Evolutionary conservation across 306 rosid species (phyloP).

Genomic region (Quercus glauca): DNA sequence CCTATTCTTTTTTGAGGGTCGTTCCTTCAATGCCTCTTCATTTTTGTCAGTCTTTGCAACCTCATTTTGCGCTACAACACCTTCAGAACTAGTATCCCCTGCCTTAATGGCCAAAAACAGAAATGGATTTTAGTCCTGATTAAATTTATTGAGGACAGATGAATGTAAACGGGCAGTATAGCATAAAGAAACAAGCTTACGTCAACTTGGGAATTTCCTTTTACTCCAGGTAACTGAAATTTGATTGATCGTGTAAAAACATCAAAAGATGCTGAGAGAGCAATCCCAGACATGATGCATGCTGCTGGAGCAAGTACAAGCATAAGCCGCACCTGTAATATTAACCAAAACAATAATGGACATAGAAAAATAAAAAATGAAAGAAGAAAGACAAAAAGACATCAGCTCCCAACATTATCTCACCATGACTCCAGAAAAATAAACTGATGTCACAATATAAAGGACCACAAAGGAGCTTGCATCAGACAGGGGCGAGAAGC

Average conservation of each 20-base stretch:
- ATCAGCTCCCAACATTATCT: constrained; percentile 28
- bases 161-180: constrained; percentile 13
- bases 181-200: constrained; percentile 37
- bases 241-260: constrained; percentile 88
- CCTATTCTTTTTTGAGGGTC: constrained; percentile 66
- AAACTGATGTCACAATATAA: constrained; percentile 84
- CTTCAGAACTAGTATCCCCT: constrained; percentile 54
- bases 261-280: constrained; percentile 96
- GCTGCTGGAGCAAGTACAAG: constrained; percentile 99
- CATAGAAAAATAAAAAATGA: constrained; percentile 1
- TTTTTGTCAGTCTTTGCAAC: constrained; percentile 61
- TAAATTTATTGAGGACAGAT: constrained; percentile 17
- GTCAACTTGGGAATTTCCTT: constrained; percentile 35
- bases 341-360: constrained; percentile 19
- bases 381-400: constrained; percentile 10
- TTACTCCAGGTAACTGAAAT: constrained; percentile 74
- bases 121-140: constrained; percentile 22
- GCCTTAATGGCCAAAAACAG: constrained; percentile 48
- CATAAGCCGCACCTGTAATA: constrained; percentile 91
- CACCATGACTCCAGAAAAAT: constrained; percentile 99
- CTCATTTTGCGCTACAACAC: constrained; percentile 41
- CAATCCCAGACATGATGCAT: constrained; percentile 96
- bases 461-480: constrained; percentile 92
- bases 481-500: constrained; percentile 91
- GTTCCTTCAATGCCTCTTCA: constrained; percentile 71